phyloP scores from a whole-genome alignment of 208 protist species.

The Acanthamoeba triangularis region DNA sequence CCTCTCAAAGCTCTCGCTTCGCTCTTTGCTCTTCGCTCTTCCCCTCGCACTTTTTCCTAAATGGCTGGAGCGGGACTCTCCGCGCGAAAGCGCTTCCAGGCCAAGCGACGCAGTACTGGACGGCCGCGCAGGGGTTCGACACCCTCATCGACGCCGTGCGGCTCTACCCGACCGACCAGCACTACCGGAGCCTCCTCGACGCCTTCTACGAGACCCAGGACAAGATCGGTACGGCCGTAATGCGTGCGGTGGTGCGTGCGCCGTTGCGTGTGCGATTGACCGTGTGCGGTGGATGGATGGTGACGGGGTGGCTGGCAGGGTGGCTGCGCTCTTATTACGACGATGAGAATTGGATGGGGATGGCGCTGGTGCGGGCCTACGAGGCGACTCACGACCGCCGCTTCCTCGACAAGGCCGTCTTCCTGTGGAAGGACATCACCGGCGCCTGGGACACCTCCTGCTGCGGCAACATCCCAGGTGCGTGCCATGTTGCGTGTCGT shows the following conservation, averaged over 20 bases:
- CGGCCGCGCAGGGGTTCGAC: not conserved
- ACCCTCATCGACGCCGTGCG: not conserved
- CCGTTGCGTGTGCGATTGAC: too few relatives aligned
- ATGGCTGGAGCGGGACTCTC: too few relatives aligned
- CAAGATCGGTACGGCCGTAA: not conserved
- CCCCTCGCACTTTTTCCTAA: not conserved
- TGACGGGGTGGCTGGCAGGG: not conserved
- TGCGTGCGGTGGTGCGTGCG: too few relatives aligned
- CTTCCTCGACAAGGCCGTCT: not conserved
- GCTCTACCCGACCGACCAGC: not conserved
- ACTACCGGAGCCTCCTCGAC: not conserved
- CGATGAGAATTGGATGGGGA: constrained; percentile 17
- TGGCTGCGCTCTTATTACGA: not conserved
- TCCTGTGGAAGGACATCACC: constrained; percentile 2
- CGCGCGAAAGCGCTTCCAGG: not conserved
- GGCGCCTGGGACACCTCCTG: not conserved
- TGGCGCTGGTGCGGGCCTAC: not conserved
- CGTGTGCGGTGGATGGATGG: too few relatives aligned
- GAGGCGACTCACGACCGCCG: not conserved
- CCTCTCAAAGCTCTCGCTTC: too few relatives aligned
- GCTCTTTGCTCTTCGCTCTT: not conserved
- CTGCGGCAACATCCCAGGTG: not conserved
- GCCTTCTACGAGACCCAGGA: not conserved
- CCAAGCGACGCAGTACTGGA: not conserved
- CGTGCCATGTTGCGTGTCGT: not conserved